Evolutionary conservation across 345 rosid genomes (phyloP).

Genomic region (Ceriops decandra): DNA sequence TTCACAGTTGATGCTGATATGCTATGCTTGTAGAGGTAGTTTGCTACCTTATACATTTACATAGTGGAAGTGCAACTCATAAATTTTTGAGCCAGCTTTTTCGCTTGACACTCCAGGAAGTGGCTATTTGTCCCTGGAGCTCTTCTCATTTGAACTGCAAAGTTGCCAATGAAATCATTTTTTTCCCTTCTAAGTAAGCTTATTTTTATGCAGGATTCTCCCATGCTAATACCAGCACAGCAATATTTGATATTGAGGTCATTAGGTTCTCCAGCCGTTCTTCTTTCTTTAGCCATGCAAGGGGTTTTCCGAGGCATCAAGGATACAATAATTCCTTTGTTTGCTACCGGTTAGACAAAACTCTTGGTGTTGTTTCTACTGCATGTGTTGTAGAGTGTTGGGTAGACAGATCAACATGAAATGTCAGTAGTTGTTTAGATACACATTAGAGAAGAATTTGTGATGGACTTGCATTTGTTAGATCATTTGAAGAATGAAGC

Average conservation of each 20-base stretch:
- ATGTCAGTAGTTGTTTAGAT: too few relatives aligned
- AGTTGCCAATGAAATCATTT: not conserved
- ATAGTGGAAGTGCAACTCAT: not conserved
- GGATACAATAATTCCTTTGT: slow-evolving; percentile 28
- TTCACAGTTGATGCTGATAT: not conserved
- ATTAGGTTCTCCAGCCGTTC: slow-evolving; percentile 33
- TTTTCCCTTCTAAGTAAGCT: not conserved
- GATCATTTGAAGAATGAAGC: too few relatives aligned
- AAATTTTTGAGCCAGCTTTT: not conserved
- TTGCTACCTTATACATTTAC: not conserved
- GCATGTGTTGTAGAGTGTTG: not conserved
- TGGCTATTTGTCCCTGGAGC: not conserved
- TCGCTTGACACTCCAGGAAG: not conserved
- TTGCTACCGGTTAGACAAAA: slow-evolving; percentile 24
- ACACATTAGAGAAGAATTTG: too few relatives aligned
- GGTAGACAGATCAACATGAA: not conserved
- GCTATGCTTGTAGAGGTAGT: not conserved
- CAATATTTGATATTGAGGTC: slow-evolving; percentile 27
- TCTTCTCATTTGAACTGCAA: not conserved
- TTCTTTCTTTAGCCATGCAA: slow-evolving; percentile 34
- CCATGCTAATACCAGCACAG: slow-evolving; percentile 30
- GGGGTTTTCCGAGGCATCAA: slow-evolving; percentile 31
- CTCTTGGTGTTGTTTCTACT: not conserved
- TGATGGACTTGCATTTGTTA: too few relatives aligned
- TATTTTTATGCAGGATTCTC: slow-evolving; percentile 22